Evolutionary conservation across 164 flowering plant species (phyloP), one percentile per base, ranked within the genome.

Genomic region (Annona squamosa): DNA sequence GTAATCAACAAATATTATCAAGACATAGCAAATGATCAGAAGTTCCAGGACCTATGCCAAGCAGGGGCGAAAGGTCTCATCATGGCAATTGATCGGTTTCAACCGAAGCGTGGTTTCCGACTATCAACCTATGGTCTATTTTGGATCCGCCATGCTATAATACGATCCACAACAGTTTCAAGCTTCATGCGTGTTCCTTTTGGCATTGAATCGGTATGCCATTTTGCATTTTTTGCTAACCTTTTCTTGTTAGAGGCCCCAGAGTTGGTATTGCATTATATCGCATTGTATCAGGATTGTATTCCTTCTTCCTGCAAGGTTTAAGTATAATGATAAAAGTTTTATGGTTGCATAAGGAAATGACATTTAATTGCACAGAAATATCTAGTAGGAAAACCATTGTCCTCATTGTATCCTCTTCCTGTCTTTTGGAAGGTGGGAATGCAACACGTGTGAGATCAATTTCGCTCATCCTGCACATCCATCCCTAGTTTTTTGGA

Each of bases 21-120:
- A 84, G 97, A 93, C 77, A 84, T 89, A 63, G 82, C 89, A 17
- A 90, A 81, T 73, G 87, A 97, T 17, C 83, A 87, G 19, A 84
- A 81, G 57, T 95, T 93, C 77, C 90, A 87, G 76, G 98, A 91
- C 79, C 84, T 91, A n/a, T 93, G 98, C 75, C 99, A 95, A 78
- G 99, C 94, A 45, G 98, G 99, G 69, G 94, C 86, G 7, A 88
- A 85, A 80, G 99, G 99, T 71, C 94, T 95, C 18, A 93, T 93
- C 44, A 90, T 84, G 61, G 94, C 94, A 17, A 91, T 95, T 57
- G 98, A 95, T 77, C 94, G 99, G 42, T 95, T 95, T 85, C 97
- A 95, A 79, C 97, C 94, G 16, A 87, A 83, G 5, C 86, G 89
- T 76, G 91, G 79, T 72, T 83, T 85, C 42, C 87, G 87, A 63